Conservation (phyloP, 768 basidiomycete species). For the Exsudoporus frostii region DNA sequence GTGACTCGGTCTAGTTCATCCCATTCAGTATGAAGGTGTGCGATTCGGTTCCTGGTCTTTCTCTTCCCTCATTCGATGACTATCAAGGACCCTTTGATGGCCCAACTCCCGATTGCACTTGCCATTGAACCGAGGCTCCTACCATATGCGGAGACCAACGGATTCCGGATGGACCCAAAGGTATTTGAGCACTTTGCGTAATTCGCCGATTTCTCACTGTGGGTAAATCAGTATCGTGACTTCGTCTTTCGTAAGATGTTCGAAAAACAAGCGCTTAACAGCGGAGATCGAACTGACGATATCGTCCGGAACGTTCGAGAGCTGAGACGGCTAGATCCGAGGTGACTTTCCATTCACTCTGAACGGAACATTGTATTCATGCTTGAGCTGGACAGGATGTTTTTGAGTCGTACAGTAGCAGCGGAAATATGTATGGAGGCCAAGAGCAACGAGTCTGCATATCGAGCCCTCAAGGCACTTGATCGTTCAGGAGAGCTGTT, state of each 20-base stretch:
- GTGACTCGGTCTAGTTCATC: constrained; percentile 54
- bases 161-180: constrained; percentile 77
- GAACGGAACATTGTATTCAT: constrained; percentile 1
- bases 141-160: constrained; percentile 68
- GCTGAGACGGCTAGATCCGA: constrained; percentile 63
- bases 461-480: constrained; percentile 62
- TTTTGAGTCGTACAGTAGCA: constrained; percentile 77
- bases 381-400: constrained; percentile 54
- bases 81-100: constrained; percentile 70
- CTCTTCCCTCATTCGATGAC: constrained; percentile 2
- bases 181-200: constrained; percentile 33
- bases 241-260: constrained; percentile 90
- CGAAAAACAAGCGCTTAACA: constrained; percentile 48
- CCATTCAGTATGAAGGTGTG: constrained; percentile 70
- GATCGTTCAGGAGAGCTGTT: constrained; percentile 61
- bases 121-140: constrained; percentile 75
- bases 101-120: constrained; percentile 70
- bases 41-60: background rate
- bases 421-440: constrained; percentile 83
- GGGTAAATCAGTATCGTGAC: constrained; percentile 59
- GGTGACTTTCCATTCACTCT: constrained; percentile 40
- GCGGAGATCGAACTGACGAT: constrained; percentile 55
- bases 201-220: constrained; percentile 10
- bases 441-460: constrained; percentile 65
- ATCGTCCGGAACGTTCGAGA: constrained; percentile 70